Percentiles rank a stretch among this genome's conserved stretches.
Conservation (phyloP, 352 stramenopile species). For the Pelagophyceae sp. region DNA sequence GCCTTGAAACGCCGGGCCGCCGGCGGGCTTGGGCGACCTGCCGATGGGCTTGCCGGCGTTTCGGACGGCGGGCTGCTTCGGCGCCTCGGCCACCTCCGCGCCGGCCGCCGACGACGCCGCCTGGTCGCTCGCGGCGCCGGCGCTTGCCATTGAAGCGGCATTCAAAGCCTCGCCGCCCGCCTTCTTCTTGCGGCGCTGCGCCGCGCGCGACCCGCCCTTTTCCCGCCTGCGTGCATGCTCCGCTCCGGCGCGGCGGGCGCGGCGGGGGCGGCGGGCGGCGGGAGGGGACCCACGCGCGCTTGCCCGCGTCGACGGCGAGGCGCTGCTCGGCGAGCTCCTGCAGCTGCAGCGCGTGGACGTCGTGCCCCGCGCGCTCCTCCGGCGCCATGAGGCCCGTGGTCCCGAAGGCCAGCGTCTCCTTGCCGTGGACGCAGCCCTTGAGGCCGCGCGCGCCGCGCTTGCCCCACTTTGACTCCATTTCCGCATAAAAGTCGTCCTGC, state of each 20-base stretch:
- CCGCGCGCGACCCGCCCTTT: background rate
- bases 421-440: background rate
- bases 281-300: too few relatives aligned
- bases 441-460: background rate
- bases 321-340: background rate
- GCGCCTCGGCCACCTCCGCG: background rate
- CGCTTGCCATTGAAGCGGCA: background rate
- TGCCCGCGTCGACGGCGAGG: background rate
- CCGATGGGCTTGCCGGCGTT: too few relatives aligned
- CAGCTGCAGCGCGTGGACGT: too few relatives aligned
- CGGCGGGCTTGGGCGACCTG: too few relatives aligned
- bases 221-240: background rate
- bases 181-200: background rate
- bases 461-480: constrained; percentile 5
- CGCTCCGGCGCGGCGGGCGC: too few relatives aligned
- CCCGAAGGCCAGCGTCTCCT: background rate
- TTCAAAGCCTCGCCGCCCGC: background rate
- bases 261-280: too few relatives aligned
- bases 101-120: background rate
- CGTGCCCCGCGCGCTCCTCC: background rate
- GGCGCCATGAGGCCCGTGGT: background rate
- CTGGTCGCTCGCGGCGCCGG: background rate
- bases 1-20: too few relatives aligned
- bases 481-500: background rate
- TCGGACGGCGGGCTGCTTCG: background rate